Percentiles rank a stretch among this genome's conserved stretches.
These are phyloP conservation scores for Naganishia albida DNA, from an alignment of 1,284 basidiomycete species.

Conservation along the genomic window DNA sequence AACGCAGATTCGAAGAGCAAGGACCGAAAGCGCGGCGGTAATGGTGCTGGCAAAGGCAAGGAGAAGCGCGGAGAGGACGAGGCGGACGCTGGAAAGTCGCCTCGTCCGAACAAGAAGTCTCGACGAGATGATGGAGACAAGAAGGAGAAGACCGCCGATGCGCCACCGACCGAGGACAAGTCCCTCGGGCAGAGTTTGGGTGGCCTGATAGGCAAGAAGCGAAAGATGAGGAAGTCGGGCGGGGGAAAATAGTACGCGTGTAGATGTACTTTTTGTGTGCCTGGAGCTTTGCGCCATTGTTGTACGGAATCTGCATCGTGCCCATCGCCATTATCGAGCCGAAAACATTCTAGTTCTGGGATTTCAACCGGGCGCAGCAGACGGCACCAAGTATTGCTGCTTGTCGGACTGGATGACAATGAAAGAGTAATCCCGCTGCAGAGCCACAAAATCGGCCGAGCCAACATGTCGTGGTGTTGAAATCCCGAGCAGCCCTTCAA, in stretches of 20 bases:
- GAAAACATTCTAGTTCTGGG: too few species aligned
- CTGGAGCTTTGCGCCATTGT: too few species aligned
- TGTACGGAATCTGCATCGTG: too few species aligned
- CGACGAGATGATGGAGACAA: slow-evolving; percentile 25
- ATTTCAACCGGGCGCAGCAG: too few species aligned
- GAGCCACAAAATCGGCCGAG: too few species aligned
- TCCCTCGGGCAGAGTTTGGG: slow-evolving; percentile 51
- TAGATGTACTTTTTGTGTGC: too few species aligned
- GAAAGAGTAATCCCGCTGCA: too few species aligned
- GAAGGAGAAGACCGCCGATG: slow-evolving; percentile 14
- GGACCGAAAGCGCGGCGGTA: slow-evolving; percentile 21
- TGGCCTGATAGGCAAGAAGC: slow-evolving; percentile 53
- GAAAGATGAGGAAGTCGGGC: slow-evolving; percentile 46
- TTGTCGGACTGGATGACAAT: too few species aligned
- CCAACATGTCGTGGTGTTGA: too few species aligned
- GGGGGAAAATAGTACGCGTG: slow-evolving; percentile 39
- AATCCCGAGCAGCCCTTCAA: too few species aligned
- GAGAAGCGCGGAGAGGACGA: slow-evolving; percentile 25
- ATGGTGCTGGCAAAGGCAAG: slow-evolving; percentile 26
- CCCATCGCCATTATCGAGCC: too few species aligned
- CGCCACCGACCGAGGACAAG: slow-evolving; percentile 44
- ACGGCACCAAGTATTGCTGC: too few species aligned
- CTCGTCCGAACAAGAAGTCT: slow-evolving; percentile 30
- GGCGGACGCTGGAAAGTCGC: slow-evolving; percentile 10
- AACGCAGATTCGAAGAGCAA: slow-evolving; percentile 33